A percentile compares a stretch with the other conserved stretches of the same genome.
These are phyloP conservation scores for Aspergillus ustus DNA, from an alignment of 2,329 filamentous ascomycete species.

Conservation along the genomic window DNA sequence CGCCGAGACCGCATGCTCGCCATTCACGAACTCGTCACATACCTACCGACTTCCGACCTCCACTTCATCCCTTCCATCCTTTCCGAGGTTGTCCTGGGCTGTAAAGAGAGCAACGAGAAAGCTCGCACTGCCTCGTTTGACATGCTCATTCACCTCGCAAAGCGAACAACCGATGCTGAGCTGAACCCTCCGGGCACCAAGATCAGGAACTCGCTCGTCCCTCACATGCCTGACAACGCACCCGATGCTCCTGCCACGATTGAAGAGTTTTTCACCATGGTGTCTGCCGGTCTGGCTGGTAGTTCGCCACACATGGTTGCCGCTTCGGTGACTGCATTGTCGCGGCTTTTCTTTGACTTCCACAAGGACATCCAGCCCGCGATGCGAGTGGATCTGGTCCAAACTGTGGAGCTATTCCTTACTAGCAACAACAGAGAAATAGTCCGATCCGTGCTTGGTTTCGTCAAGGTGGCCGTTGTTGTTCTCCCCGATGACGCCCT, in stretches of 20 bases:
- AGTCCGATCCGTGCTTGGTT: conserved; percentile 89
- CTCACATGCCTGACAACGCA: conserved; percentile 82
- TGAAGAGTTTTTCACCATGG: conserved; percentile 98
- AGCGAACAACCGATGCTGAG: conserved; percentile 73
- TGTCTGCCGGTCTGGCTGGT: conserved; percentile 90
- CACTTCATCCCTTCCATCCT: conserved; percentile 93
- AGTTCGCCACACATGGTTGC: conserved; percentile 97
- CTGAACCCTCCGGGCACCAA: conserved; percentile 63
- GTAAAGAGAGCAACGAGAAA: conserved; percentile 97
- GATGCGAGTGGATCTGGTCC: conserved; percentile 80
- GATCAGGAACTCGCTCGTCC: conserved; percentile 84
- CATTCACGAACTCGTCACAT: conserved; percentile 77
- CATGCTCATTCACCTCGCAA: conserved; percentile 83
- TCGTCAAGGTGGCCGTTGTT: conserved; percentile 94
- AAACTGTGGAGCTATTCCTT: conserved; percentile 94
- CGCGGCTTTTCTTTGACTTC: conserved; percentile 92
- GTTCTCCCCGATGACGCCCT: conserved; percentile 80
- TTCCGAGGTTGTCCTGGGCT: conserved; percentile 92
- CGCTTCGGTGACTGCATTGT: conserved; percentile 92
- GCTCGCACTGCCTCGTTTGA: conserved; percentile 89
- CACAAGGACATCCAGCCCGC: conserved; percentile 69
- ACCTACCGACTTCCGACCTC: conserved; percentile 75
- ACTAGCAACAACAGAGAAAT: conserved; percentile 97
- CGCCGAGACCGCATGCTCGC: conserved; percentile 84
- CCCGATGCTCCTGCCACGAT: conserved; percentile 78